Conservation (phyloP, 2,329 filamentous ascomycete genomes). For the Endoconidiophora polonica region DNA sequence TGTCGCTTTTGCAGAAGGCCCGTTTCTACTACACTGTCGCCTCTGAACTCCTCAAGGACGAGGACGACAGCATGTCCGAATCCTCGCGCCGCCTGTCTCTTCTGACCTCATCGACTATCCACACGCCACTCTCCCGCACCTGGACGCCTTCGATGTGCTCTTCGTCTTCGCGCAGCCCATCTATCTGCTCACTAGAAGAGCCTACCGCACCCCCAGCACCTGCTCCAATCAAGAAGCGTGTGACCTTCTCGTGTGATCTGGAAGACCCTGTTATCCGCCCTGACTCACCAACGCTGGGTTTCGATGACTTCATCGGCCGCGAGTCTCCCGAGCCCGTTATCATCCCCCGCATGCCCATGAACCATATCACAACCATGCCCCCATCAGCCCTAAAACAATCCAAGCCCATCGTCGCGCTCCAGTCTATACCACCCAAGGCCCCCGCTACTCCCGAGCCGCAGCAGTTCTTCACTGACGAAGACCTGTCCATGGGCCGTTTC, state of each 20-base stretch:
- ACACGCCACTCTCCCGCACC: conserved; percentile 29
- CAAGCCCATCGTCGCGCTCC: conserved; percentile 6
- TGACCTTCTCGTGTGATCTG: conserved; percentile 22
- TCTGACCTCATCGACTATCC: conserved; percentile 23
- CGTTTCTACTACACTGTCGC: conserved; percentile 34
- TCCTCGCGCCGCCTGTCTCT: conserved; percentile 24
- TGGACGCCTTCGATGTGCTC: conserved; percentile 27
- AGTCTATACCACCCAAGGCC: conserved; percentile 1
- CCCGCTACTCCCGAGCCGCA: conserved; percentile 2
- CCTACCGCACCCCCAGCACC: conserved; percentile 9
- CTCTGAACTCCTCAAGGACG: conserved; percentile 28
- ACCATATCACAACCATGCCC: conserved; percentile 11
- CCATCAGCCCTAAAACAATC: conserved; percentile 11
- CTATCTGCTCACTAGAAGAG: conserved; percentile 24
- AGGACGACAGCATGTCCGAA: conserved; percentile 27
- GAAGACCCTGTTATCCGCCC: conserved; percentile 35
- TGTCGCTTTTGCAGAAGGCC: conserved; percentile 33
- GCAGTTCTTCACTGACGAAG: conserved; percentile 23
- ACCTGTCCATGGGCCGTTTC: conserved; percentile 30
- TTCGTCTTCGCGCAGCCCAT: conserved; percentile 33
- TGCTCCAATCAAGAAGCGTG: conserved; percentile 22
- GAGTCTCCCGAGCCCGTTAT: conserved; percentile 13
- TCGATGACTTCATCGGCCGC: conserved; percentile 26
- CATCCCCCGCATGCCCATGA: conserved; percentile 10
- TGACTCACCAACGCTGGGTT: conserved; percentile 43